phyloP scores from a whole-genome alignment of 2,329 filamentous ascomycete species.

The Bisporella sp. region DNA sequence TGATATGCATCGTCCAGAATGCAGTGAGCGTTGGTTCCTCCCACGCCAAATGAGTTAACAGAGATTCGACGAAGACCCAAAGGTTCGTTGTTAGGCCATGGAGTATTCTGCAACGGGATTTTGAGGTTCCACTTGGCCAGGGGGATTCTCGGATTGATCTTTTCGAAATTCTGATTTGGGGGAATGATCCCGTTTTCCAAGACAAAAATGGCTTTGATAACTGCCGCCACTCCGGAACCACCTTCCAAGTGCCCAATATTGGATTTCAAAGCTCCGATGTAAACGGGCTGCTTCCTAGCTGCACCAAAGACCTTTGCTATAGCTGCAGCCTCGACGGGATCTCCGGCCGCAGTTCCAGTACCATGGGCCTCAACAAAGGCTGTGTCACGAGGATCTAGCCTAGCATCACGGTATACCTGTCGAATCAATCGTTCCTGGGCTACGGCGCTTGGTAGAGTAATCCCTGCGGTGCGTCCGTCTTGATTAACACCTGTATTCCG shows the following conservation, averaged over 20 bases:
- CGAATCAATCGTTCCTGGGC: constrained; percentile 30
- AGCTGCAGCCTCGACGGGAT: constrained; percentile 1
- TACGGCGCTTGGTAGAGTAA: constrained; percentile 43
- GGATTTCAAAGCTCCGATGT: neutral
- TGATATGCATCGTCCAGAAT: constrained; percentile 20
- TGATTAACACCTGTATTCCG: constrained; percentile 31
- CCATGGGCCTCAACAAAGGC: constrained; percentile 4
- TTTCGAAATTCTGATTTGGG: constrained; percentile 7
- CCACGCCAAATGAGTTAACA: constrained; percentile 19
- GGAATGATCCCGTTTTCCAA: constrained; percentile 29
- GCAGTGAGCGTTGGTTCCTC: constrained; percentile 7
- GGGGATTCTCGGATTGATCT: constrained; percentile 5
- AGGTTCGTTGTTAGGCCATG: constrained; percentile 6
- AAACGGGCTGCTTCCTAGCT: neutral
- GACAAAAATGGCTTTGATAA: constrained; percentile 14
- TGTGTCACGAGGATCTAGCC: neutral
- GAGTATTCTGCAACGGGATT: constrained; percentile 3
- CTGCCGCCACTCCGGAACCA: constrained; percentile 9
- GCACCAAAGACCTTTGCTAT: neutral
- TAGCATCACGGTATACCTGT: neutral
- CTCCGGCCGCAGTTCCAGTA: constrained; percentile 7
- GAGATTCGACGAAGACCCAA: constrained; percentile 9
- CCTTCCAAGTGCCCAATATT: constrained; percentile 10
- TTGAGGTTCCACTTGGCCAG: neutral
- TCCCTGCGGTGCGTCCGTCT: constrained; percentile 47